phyloP scores from a whole-genome alignment of 2,329 filamentous ascomycete genomes.

The Clarireedia monteithiana region DNA sequence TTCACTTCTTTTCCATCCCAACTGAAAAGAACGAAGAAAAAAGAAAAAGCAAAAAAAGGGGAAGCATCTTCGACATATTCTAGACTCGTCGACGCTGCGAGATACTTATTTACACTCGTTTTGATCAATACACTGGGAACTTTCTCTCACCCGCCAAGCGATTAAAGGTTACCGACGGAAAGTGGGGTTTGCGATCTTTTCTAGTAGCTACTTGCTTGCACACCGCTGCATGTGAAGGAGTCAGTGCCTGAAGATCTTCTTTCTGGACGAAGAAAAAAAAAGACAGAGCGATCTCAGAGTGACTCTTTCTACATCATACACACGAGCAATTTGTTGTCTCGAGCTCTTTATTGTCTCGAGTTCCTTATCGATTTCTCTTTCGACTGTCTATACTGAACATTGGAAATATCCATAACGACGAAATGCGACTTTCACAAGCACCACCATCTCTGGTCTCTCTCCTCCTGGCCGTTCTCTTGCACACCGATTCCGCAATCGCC shows the following conservation, averaged over 20 bases:
- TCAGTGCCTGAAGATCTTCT: constrained; percentile 6
- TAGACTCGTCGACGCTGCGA: background rate
- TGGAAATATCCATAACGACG: constrained; percentile 15
- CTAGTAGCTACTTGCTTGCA: background rate
- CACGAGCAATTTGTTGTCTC: background rate
- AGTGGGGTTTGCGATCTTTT: background rate
- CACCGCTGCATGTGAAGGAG: constrained; percentile 7
- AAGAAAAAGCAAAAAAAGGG: background rate
- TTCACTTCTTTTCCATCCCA: background rate
- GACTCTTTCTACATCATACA: background rate
- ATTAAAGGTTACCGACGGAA: too few species aligned
- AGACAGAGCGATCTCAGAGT: background rate
- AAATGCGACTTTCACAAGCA: constrained; percentile 31
- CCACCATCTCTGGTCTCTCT: constrained; percentile 27
- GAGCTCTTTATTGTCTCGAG: background rate
- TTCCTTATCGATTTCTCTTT: background rate
- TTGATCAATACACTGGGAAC: background rate
- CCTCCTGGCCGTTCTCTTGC: constrained; percentile 34
- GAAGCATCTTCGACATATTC: background rate
- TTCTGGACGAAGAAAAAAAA: background rate
- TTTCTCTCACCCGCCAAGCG: too few species aligned
- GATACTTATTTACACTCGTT: background rate
- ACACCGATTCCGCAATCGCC: constrained; percentile 32
- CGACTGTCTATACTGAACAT: background rate
- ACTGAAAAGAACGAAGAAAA: background rate